Conservation (phyloP, 1,284 basidiomycete genomes). For the Bondarzewia mesenterica region DNA sequence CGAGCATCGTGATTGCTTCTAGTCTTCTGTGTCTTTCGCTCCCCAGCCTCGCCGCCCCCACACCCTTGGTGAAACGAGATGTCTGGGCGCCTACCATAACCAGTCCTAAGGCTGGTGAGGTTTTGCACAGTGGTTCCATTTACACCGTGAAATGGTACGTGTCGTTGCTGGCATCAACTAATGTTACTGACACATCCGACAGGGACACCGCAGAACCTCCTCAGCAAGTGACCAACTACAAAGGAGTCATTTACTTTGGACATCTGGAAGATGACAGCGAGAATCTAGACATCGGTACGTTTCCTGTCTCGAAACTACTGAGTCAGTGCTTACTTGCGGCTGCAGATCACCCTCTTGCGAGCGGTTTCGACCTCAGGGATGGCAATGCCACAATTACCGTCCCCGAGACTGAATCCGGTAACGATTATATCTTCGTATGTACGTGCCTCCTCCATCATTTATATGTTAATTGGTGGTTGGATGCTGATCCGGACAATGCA, state of each 20-base stretch:
- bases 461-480: neutral
- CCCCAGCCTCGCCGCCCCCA: neutral
- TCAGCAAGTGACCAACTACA: constrained; percentile 21
- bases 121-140: constrained; percentile 5
- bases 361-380: constrained; percentile 27
- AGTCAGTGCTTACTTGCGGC: neutral
- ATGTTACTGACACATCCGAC: neutral
- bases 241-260: constrained; percentile 28
- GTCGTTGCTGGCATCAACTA: neutral
- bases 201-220: constrained; percentile 27
- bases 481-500: too few species aligned
- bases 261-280: constrained; percentile 23
- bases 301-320: neutral
- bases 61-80: neutral
- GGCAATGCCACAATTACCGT: constrained; percentile 27
- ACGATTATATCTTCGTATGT: constrained; percentile 29
- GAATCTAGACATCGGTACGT: constrained; percentile 27
- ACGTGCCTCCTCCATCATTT: constrained; percentile 13
- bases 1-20: neutral
- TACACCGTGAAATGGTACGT: constrained; percentile 7
- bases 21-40: neutral
- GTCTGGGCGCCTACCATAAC: constrained; percentile 4
- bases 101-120: neutral
- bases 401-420: constrained; percentile 20
- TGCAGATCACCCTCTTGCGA: constrained; percentile 34